A percentile compares a stretch with the other conserved stretches of the same genome.
phyloP scores from a whole-genome alignment of 2,329 filamentous ascomycete genomes.

The Graphilbum sp. region DNA sequence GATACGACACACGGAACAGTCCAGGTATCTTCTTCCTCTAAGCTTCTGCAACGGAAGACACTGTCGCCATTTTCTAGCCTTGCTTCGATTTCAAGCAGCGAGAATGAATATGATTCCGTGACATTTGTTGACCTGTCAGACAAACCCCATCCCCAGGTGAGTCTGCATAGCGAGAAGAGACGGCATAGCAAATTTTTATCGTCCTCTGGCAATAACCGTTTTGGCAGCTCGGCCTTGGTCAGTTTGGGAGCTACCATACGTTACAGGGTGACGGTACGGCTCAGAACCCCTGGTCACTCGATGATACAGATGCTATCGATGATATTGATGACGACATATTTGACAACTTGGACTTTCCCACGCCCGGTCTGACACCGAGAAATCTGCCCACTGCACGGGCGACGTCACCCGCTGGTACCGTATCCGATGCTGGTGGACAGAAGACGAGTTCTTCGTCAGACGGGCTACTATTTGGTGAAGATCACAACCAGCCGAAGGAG shows the following conservation, averaged over 20 bases:
- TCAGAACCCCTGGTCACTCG: constrained; percentile 2
- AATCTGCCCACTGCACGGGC: not conserved
- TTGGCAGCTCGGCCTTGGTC: not conserved
- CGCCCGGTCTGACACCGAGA: not conserved
- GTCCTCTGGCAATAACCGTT: not conserved
- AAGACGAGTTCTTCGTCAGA: no score
- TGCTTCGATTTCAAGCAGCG: no score
- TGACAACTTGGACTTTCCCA: constrained; percentile 6
- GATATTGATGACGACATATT: constrained; percentile 8
- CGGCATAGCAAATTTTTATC: not conserved
- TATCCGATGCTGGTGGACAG: not conserved
- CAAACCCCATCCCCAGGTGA: no score
- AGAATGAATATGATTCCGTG: no score
- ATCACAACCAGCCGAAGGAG: no score
- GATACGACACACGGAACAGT: no score
- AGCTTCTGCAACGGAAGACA: no score
- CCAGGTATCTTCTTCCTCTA: no score
- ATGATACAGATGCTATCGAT: constrained; percentile 1
- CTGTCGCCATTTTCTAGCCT: no score
- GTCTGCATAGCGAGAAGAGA: not conserved
- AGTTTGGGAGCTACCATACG: not conserved
- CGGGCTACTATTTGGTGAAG: no score
- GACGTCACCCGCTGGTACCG: no score
- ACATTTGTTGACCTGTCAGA: not conserved
- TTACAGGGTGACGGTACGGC: constrained; percentile 1